These are phyloP conservation scores for Xylaria cubensis DNA, from an alignment of 495 filamentous ascomycete species.

Conservation along the genomic window DNA sequence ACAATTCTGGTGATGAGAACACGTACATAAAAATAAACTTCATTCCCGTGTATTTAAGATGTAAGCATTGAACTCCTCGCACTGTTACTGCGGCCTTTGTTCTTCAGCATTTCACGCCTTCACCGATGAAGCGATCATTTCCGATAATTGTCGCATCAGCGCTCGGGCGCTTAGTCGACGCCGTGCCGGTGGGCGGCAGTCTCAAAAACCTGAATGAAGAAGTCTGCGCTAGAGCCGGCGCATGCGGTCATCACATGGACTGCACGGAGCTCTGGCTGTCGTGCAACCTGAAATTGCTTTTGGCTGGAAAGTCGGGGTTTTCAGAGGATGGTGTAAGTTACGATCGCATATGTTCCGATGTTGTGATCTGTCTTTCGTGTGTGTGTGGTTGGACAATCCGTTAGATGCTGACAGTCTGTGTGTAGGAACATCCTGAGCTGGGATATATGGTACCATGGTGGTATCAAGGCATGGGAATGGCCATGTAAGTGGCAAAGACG, in stretches of 20 bases:
- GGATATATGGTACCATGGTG: conserved; percentile 24
- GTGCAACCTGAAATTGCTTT: conserved; percentile 22
- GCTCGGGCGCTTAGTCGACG: not conserved
- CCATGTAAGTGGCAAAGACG: not conserved
- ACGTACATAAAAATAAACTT: not conserved
- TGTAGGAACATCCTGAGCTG: conserved; percentile 14
- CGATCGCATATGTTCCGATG: not conserved
- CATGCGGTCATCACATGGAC: conserved; percentile 19
- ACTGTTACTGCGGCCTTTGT: not conserved
- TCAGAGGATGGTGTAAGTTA: conserved; percentile 21
- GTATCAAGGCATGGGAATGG: conserved; percentile 24
- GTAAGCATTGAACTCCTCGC: not conserved
- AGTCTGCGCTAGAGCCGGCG: conserved; percentile 12
- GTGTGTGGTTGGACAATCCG: not conserved
- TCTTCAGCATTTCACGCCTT: not conserved
- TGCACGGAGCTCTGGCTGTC: conserved; percentile 18
- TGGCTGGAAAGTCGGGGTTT: conserved; percentile 7
- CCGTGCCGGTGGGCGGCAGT: conserved; percentile 14
- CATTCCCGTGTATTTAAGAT: not conserved
- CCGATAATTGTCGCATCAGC: not conserved
- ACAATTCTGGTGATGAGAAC: not conserved
- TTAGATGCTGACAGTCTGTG: conserved; percentile 2
- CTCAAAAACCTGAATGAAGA: conserved; percentile 23
- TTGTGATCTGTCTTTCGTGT: not conserved
- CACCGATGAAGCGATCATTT: conserved; percentile 7